Percentiles rank a stretch among this genome's conserved stretches.
phyloP scores from a whole-genome alignment of 495 filamentous ascomycete species.

The Durotheca rogersii region DNA sequence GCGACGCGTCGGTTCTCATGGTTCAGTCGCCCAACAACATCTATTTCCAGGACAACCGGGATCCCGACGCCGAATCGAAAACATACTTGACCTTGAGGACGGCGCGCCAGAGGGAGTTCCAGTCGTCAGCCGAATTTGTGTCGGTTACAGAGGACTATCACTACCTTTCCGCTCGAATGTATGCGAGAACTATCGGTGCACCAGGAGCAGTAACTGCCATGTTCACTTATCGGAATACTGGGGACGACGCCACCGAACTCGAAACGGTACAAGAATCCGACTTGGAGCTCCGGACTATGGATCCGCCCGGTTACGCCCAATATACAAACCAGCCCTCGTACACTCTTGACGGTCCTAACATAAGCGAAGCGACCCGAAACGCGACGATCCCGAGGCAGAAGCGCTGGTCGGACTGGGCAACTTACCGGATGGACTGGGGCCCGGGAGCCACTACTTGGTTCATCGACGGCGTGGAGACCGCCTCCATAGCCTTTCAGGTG shows the following conservation, averaged over 20 bases:
- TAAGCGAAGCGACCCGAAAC: conserved; percentile 48
- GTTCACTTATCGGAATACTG: conserved; percentile 59
- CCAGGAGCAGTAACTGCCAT: conserved; percentile 67
- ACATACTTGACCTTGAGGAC: conserved; percentile 66
- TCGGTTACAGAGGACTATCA: conserved; percentile 54
- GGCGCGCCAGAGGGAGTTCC: conserved; percentile 53
- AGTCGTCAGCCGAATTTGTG: conserved; percentile 67
- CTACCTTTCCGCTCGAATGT: conserved; percentile 63
- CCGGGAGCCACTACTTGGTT: conserved; percentile 64
- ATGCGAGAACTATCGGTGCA: conserved; percentile 53
- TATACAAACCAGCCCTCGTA: conserved; percentile 74
- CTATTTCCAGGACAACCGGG: conserved; percentile 55
- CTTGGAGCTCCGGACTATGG: conserved; percentile 70
- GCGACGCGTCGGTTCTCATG: conserved; percentile 52
- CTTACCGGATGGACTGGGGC: conserved; percentile 73
- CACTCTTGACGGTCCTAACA: conserved; percentile 45
- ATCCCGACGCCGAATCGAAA: conserved; percentile 36
- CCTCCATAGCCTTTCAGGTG: conserved; percentile 61
- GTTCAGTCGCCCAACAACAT: conserved; percentile 65
- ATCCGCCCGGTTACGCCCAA: conserved; percentile 56
- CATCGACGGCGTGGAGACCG: conserved; percentile 58
- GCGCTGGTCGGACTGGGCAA: conserved; percentile 68
- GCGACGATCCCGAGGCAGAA: conserved; percentile 45
- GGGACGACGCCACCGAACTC: conserved; percentile 30
- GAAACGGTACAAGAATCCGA: conserved; percentile 67